A percentile compares a stretch with the other conserved stretches of the same genome.
Evolutionary conservation across 495 filamentous ascomycete species (phyloP).

Genomic region (Xylaria palmicola): DNA sequence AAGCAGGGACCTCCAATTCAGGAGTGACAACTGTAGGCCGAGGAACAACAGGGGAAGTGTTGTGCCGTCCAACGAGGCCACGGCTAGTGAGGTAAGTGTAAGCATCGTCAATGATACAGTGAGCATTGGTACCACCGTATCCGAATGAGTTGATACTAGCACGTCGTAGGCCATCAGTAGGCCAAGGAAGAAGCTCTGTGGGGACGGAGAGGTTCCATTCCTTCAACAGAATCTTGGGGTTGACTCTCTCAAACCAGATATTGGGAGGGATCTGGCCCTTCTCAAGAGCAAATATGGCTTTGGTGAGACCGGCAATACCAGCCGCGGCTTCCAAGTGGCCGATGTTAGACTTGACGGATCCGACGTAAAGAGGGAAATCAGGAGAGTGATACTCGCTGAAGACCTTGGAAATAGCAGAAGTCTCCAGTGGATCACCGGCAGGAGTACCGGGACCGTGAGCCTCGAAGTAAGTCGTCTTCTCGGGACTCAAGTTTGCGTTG

Average conservation of each 20-base stretch:
- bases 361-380: conserved; percentile 41
- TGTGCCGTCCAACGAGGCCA: conserved; percentile 19
- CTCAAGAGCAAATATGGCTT: conserved; percentile 50
- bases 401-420: conserved; percentile 42
- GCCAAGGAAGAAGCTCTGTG: conserved; percentile 29
- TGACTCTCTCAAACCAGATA: conserved; percentile 47
- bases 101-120: conserved; percentile 32
- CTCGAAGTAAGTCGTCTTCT: conserved; percentile 41
- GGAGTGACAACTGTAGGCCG: conserved; percentile 8
- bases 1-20: conserved; percentile 3
- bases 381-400: conserved; percentile 49
- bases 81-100: conserved; percentile 24
- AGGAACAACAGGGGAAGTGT: conserved; percentile 19
- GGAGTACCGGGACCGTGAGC: conserved; percentile 46
- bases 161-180: conserved; percentile 27
- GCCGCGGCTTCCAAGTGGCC: conserved; percentile 45
- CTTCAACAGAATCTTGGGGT: conserved; percentile 39
- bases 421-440: conserved; percentile 53
- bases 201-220: conserved; percentile 39
- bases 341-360: conserved; percentile 48
- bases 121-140: conserved; percentile 42
- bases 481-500: conserved; percentile 34
- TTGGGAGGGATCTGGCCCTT: conserved; percentile 41
- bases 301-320: conserved; percentile 54
- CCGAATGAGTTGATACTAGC: conserved; percentile 40